Evolutionary conservation across 257 asterid genomes (phyloP).

Genomic region (Sherardia arvensis): DNA sequence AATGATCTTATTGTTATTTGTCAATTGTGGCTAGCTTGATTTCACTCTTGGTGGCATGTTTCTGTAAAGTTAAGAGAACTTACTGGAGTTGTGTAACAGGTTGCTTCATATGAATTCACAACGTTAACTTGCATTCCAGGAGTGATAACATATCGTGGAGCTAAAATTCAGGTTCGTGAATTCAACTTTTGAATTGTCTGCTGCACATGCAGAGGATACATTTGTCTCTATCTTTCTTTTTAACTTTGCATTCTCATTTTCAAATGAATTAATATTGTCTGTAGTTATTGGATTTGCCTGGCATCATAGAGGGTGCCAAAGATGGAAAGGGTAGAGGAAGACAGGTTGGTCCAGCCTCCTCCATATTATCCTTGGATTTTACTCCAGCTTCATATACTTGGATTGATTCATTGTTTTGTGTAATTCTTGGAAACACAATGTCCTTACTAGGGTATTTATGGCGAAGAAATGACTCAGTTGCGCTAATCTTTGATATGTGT

Average conservation of each 20-base stretch:
- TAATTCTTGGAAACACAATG: not conserved
- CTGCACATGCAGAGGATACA: not conserved
- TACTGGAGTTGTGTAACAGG: conserved; percentile 36
- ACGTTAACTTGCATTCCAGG: conserved; percentile 99
- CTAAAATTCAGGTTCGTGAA: conserved; percentile 97
- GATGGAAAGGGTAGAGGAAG: conserved; percentile 99
- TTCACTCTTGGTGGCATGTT: not conserved
- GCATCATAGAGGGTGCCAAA: conserved; percentile 99
- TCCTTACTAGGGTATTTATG: not conserved
- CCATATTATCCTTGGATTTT: not conserved
- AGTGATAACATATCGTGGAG: conserved; percentile 88
- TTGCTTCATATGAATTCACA: conserved; percentile 95
- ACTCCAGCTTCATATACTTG: not conserved
- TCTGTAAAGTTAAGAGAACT: not conserved
- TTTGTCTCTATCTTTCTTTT: not conserved
- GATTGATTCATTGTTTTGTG: not conserved
- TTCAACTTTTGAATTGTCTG: not conserved
- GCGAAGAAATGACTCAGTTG: not conserved
- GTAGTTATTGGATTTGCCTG: conserved; percentile 96
- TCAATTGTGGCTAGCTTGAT: not conserved
- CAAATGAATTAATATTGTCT: conserved; percentile 15
- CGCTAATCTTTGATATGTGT: too few relatives aligned
- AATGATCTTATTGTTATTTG: not conserved
- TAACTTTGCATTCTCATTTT: not conserved
- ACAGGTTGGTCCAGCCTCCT: conserved; percentile 37